Evolutionary conservation across 169 alveolate genomes (phyloP), one percentile per base, ranked within the genome.

Genomic region (Eimeria maxima): DNA sequence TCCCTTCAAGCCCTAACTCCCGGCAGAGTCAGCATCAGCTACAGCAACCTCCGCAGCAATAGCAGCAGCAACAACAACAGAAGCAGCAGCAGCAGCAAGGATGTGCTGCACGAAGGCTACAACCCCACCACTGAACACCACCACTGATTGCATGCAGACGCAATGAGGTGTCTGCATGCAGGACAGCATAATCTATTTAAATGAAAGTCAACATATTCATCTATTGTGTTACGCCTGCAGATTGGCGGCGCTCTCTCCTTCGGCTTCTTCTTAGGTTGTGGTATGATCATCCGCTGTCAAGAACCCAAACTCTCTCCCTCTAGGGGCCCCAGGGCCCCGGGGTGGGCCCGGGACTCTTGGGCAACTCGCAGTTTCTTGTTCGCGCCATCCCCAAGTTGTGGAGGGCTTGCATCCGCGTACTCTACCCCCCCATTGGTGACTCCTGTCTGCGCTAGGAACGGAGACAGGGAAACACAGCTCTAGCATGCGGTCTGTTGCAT

Each of bases 211-310:
- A 2, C 60, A 53, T 33, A 33, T 11, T 53, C 0, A 53, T 7
- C 10, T 7, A 63, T n/a, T 50, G 10, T 90, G 22, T 24, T 33
- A n/a, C 6, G 3, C 33, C 14, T 69, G 91, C 84, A 97, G 98
- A 87, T 96, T 33, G 98, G 98, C 69, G 98, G 98, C n/a, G 97
- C 97, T 0, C 95, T 97, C 67, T 94, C 97, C 73, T 97, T 97
- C 94, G 97, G 98, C 74, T 97, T 97, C 74, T 97, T 97, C 92
- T 95, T 97, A 8, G 98, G 98, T 24, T 97, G 98, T 50, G 98
- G 98, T 2, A 97, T 97, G 98, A 55, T 97, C 67, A 95, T 97
- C 53, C 92, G 98, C 33, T 97, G 98, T 80, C 96, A 97, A 8
- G 96, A 93, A 18, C 55, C 71, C 22, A 63, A 76, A 8, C 84